Evolutionary conservation across 768 basidiomycete species (phyloP).

Genomic region (Pulveroboletus sp.): DNA sequence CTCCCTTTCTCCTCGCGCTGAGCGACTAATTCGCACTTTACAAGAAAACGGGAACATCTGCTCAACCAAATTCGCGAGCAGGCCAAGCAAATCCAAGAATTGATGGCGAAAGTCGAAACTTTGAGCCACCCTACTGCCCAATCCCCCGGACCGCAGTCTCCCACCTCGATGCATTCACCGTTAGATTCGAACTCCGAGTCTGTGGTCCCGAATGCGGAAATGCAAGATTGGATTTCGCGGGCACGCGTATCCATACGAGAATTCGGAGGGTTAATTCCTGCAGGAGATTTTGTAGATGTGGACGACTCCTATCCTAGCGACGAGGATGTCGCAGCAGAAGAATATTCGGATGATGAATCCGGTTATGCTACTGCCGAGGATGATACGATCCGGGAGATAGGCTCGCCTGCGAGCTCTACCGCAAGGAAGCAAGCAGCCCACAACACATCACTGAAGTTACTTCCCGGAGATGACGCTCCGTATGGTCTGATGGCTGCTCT

Average conservation of each 20-base stretch:
- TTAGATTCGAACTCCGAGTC: constrained; percentile 24
- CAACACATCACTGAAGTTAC: constrained; percentile 46
- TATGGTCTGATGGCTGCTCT: constrained; percentile 76
- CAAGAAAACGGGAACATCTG: constrained; percentile 77
- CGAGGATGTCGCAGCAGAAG: constrained; percentile 34
- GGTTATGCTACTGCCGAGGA: constrained; percentile 26
- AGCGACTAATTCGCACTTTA: not conserved
- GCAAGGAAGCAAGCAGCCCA: constrained; percentile 39
- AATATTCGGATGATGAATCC: constrained; percentile 35
- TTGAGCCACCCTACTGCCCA: constrained; percentile 34
- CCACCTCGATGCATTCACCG: constrained; percentile 27
- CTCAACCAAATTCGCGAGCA: constrained; percentile 73
- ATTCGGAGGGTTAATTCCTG: constrained; percentile 63
- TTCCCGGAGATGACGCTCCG: constrained; percentile 61
- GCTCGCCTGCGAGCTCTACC: constrained; percentile 31
- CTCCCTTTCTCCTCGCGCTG: not conserved
- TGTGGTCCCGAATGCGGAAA: constrained; percentile 46
- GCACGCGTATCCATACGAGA: constrained; percentile 66
- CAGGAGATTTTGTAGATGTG: constrained; percentile 54
- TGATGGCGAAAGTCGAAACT: constrained; percentile 65
- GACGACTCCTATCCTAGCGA: constrained; percentile 35
- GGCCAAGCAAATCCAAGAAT: constrained; percentile 63
- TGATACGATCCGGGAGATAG: constrained; percentile 18
- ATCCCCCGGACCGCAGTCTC: constrained; percentile 38
- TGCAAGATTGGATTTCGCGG: constrained; percentile 74